phyloP scores from a whole-genome alignment of 345 rosid species.

The Mangifera indica region DNA sequence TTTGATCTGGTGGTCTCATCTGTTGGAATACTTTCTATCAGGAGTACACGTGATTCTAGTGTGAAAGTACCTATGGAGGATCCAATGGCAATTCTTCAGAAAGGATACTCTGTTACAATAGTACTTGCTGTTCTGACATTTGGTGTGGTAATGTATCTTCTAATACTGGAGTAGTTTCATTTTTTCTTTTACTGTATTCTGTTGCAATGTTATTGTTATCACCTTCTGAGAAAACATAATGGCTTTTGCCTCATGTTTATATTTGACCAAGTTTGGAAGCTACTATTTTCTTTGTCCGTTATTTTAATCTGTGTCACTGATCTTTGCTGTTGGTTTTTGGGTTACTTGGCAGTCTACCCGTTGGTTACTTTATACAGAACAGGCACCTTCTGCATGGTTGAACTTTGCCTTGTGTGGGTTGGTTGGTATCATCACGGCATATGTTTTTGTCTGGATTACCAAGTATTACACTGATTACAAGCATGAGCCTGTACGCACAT shows the following conservation, averaged over 20 bases:
- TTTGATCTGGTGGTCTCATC: slow-evolving; percentile 95
- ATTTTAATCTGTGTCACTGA: slow-evolving; percentile 12
- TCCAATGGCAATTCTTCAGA: slow-evolving; percentile 96
- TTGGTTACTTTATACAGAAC: slow-evolving; percentile 95
- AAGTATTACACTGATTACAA: slow-evolving; percentile 97
- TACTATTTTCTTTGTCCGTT: slow-evolving; percentile 8
- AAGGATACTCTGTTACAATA: slow-evolving; percentile 89
- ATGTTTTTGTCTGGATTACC: slow-evolving; percentile 87
- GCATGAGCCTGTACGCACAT: slow-evolving; percentile 87
- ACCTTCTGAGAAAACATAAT: neutral
- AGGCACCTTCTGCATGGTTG: slow-evolving; percentile 98
- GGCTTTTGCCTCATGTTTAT: neutral
- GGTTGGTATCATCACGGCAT: slow-evolving; percentile 96
- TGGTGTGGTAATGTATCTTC: slow-evolving; percentile 63
- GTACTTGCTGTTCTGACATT: slow-evolving; percentile 90
- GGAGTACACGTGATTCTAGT: slow-evolving; percentile 75
- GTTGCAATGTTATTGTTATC: neutral
- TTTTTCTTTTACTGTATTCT: slow-evolving; percentile 4
- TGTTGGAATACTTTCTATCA: slow-evolving; percentile 82
- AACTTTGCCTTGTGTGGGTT: slow-evolving; percentile 90
- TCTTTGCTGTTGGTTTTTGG: slow-evolving; percentile 15
- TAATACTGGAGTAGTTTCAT: slow-evolving; percentile 2
- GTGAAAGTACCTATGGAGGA: slow-evolving; percentile 77
- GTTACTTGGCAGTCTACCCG: slow-evolving; percentile 77
- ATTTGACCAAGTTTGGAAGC: slow-evolving; percentile 12